Evolutionary conservation across 257 asterid genomes (phyloP).

Genomic region (Scutellaria minor): DNA sequence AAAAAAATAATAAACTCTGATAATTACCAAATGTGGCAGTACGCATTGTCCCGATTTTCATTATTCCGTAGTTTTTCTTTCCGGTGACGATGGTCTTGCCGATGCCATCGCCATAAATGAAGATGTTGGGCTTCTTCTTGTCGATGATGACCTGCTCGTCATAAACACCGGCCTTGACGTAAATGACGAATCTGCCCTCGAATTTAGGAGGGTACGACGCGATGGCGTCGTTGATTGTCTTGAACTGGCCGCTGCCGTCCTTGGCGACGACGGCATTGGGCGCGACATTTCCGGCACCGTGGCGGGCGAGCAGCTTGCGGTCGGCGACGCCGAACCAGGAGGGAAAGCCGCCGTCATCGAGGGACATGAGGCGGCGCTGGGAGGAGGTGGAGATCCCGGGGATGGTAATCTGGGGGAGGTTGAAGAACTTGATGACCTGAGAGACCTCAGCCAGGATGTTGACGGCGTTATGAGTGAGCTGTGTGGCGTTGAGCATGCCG

Average conservation of each 20-base stretch:
- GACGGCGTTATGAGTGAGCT: conserved; percentile 70
- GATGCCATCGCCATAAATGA: conserved; percentile 85
- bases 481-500: conserved; percentile 53
- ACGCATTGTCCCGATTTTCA: conserved; percentile 48
- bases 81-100: conserved; percentile 65
- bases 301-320: conserved; percentile 53
- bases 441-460: conserved; percentile 52
- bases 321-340: conserved; percentile 61
- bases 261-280: conserved; percentile 67
- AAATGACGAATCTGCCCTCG: conserved; percentile 56
- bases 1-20: too few relatives aligned
- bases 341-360: conserved; percentile 44
- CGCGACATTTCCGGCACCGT: not conserved
- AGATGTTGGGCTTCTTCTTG: conserved; percentile 52
- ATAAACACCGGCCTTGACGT: conserved; percentile 75
- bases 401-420: not conserved
- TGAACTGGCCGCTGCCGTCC: conserved; percentile 70
- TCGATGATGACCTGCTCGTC: conserved; percentile 54
- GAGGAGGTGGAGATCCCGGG: not conserved
- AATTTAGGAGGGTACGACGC: conserved; percentile 54
- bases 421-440: conserved; percentile 48
- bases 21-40: conserved; percentile 63
- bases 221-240: conserved; percentile 52
- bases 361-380: conserved; percentile 30
- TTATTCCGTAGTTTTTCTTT: conserved; percentile 32